Evolutionary conservation across 768 basidiomycete species (phyloP).

Genomic region (Amanita phalloides): DNA sequence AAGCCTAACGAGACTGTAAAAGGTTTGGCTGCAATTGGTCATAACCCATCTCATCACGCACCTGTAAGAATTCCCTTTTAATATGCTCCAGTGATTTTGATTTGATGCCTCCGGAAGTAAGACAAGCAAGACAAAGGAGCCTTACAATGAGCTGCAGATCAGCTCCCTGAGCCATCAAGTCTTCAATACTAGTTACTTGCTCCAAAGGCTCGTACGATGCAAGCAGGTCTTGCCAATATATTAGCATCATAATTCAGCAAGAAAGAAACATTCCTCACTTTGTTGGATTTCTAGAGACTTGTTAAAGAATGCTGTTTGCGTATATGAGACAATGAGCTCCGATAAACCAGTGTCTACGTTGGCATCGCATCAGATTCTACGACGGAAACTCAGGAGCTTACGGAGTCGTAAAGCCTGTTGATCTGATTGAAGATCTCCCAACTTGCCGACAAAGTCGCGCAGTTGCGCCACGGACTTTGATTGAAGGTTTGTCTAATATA

Average conservation of each 20-base stretch:
- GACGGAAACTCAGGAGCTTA: constrained; percentile 29
- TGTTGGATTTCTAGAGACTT: constrained; percentile 92
- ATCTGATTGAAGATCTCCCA: constrained; percentile 87
- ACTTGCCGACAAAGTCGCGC: constrained; percentile 89
- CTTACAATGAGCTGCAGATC: constrained; percentile 73
- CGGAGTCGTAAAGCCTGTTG: constrained; percentile 84
- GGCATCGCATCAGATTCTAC: constrained; percentile 3
- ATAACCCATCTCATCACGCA: constrained; percentile 11
- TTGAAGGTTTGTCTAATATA: constrained; percentile 61
- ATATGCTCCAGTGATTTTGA: constrained; percentile 75
- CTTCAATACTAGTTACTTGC: constrained; percentile 84
- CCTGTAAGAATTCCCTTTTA: constrained; percentile 88
- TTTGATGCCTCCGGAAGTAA: constrained; percentile 83
- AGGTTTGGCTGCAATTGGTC: background rate
- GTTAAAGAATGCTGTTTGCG: constrained; percentile 82
- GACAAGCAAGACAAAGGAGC: constrained; percentile 76
- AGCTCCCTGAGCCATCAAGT: constrained; percentile 78
- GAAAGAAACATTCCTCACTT: constrained; percentile 38
- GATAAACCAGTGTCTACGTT: constrained; percentile 81
- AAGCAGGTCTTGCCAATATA: constrained; percentile 59
- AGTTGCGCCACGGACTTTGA: constrained; percentile 88
- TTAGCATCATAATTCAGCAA: constrained; percentile 3
- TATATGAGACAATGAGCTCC: constrained; percentile 82
- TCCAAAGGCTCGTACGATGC: constrained; percentile 78
- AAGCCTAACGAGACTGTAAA: constrained; percentile 35